phyloP scores from a whole-genome alignment of 768 basidiomycete species.

The Tricholoma sp. region DNA sequence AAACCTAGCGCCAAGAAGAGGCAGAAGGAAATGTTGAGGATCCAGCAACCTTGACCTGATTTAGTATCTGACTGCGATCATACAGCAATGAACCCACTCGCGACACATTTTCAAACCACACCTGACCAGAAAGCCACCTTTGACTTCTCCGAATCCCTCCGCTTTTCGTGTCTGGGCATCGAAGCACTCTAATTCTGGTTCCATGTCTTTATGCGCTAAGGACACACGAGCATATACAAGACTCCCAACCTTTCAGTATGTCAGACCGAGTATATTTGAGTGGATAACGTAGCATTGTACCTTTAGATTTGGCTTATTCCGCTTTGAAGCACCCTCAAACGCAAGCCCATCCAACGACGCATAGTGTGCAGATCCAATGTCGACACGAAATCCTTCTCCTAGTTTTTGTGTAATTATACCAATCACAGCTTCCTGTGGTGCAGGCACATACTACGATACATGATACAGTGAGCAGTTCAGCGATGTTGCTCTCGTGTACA shows the following conservation, averaged over 20 bases:
- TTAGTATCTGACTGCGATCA: background rate
- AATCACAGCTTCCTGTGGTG: slow-evolving; percentile 83
- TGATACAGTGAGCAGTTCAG: slow-evolving; percentile 5
- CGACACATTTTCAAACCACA: slow-evolving; percentile 85
- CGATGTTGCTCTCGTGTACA: slow-evolving; percentile 1
- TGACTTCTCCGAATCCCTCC: slow-evolving; percentile 91
- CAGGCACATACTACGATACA: slow-evolving; percentile 75
- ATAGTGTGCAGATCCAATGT: slow-evolving; percentile 85
- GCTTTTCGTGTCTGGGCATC: slow-evolving; percentile 90
- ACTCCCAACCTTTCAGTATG: slow-evolving; percentile 65
- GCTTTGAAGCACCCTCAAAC: slow-evolving; percentile 93
- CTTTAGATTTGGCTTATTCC: slow-evolving; percentile 92
- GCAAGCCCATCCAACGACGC: slow-evolving; percentile 87
- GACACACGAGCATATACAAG: slow-evolving; percentile 91
- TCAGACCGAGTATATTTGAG: background rate
- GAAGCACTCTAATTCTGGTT: slow-evolving; percentile 95
- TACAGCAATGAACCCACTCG: slow-evolving; percentile 47
- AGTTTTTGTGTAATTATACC: slow-evolving; percentile 75
- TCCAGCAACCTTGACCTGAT: slow-evolving; percentile 58
- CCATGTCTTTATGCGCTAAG: slow-evolving; percentile 95
- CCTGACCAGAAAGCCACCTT: slow-evolving; percentile 77
- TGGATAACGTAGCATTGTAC: slow-evolving; percentile 29
- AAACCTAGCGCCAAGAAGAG: slow-evolving; percentile 73
- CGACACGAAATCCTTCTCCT: slow-evolving; percentile 90
- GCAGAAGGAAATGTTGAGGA: slow-evolving; percentile 77